Evolutionary conservation across 208 protist species (phyloP).

Genomic region (Trypanosoma scelopori): DNA sequence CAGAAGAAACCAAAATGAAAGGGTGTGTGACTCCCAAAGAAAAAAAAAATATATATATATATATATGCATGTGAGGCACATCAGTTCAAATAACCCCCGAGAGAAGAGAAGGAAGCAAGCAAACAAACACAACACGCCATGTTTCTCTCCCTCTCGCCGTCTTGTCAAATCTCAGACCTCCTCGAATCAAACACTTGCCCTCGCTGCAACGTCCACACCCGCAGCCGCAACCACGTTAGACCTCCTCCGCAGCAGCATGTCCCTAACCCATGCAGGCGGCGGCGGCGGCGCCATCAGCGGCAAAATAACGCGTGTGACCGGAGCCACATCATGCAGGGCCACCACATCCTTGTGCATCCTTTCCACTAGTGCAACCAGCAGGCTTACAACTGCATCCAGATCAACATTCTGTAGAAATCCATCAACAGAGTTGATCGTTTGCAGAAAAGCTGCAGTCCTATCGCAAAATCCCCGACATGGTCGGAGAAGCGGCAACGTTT

Average conservation of each 20-base stretch:
- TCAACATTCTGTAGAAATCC: constrained; percentile 3
- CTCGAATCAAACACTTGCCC: not conserved
- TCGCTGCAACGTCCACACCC: not conserved
- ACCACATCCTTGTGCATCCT: constrained; percentile 19
- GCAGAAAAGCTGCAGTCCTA: not conserved
- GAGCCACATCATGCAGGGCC: constrained; percentile 3
- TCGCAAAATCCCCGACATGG: not conserved
- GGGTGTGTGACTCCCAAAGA: not conserved
- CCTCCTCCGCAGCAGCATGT: not conserved
- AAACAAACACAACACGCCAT: constrained; percentile 5
- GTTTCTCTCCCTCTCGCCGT: not conserved
- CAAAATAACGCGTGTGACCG: constrained; percentile 13
- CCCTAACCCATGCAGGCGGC: constrained; percentile 9
- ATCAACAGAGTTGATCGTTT: not conserved
- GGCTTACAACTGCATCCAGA: not conserved
- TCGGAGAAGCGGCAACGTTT: constrained; percentile 2
- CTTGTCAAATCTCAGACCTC: not conserved
- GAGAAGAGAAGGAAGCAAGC: no score
- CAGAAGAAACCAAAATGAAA: not conserved
- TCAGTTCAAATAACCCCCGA: not conserved
- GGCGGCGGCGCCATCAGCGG: constrained; percentile 18
- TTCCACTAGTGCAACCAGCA: constrained; percentile 8
- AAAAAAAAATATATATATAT: constrained; percentile 23
- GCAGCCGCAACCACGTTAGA: constrained; percentile 1
- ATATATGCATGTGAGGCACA: constrained; percentile 13